Conservation (phyloP, 257 asterid genomes). For the Ballota nigra region DNA sequence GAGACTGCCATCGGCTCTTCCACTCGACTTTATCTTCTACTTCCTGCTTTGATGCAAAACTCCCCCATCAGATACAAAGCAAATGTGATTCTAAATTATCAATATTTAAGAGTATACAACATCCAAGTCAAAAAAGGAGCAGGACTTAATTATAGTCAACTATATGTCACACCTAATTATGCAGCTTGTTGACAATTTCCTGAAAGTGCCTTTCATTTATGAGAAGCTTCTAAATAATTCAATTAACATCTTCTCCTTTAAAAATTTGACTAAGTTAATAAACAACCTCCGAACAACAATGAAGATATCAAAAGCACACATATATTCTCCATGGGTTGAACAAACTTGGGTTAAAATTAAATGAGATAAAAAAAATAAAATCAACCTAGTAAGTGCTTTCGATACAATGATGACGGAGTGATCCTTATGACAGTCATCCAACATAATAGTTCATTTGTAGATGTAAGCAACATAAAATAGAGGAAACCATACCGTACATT, state of each 20-base stretch:
- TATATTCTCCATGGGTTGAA: not conserved
- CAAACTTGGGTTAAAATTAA: not conserved
- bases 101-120: not conserved
- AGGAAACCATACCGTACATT: too few species aligned
- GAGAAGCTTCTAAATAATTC: not conserved
- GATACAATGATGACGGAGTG: too few species aligned
- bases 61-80: not conserved
- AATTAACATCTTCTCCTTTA: not conserved
- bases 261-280: not conserved
- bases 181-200: not conserved
- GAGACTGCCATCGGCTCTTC: constrained; percentile 71
- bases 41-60: constrained; percentile 34
- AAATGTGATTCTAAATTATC: not conserved
- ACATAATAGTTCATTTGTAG: not conserved
- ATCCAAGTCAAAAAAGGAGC: not conserved
- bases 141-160: constrained; percentile 1
- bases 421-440: too few species aligned
- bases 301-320: not conserved
- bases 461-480: not conserved
- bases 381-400: not conserved
- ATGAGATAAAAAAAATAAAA: not conserved
- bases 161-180: not conserved
- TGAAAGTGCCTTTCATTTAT: not conserved
- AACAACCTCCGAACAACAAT: not conserved
- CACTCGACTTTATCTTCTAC: constrained; percentile 54